Conservation (phyloP, 805 yeast species). For the Debaryomyces hansenii region DNA sequence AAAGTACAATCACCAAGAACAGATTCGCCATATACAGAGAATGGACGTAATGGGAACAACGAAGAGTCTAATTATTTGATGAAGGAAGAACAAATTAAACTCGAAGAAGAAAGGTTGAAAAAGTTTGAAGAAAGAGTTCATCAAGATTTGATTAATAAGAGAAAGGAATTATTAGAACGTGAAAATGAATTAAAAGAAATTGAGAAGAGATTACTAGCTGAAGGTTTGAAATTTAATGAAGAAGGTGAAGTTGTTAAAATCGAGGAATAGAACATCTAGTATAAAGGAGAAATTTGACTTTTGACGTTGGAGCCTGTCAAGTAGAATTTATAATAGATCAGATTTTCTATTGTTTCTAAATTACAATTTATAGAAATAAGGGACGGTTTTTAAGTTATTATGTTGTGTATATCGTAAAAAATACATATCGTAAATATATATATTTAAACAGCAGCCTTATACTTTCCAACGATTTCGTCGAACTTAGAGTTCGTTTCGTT, state of each 20-base stretch:
- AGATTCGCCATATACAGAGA: neutral
- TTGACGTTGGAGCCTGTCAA: no score
- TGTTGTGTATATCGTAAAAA: no score
- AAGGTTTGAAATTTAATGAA: slow-evolving; percentile 47
- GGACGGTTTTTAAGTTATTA: neutral
- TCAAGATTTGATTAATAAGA: slow-evolving; percentile 75
- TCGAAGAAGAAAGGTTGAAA: slow-evolving; percentile 84
- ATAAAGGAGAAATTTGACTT: neutral
- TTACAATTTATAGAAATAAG: neutral
- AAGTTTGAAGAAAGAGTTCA: slow-evolving; percentile 89
- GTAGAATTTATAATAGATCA: neutral
- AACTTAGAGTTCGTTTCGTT: slow-evolving; percentile 63
- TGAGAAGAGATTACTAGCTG: slow-evolving; percentile 65
- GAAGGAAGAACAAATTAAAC: slow-evolving; percentile 85
- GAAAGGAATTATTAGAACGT: slow-evolving; percentile 79
- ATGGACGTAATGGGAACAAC: neutral
- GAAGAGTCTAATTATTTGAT: slow-evolving; percentile 35
- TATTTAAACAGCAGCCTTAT: slow-evolving; percentile 20
- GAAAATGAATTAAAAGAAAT: slow-evolving; percentile 84
- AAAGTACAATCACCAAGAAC: slow-evolving; percentile 5
- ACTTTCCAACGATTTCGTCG: slow-evolving; percentile 67
- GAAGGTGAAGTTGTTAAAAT: slow-evolving; percentile 34
- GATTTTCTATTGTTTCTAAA: neutral
- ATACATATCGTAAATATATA: neutral
- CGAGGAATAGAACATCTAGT: slow-evolving; percentile 11